A percentile compares a stretch with the other conserved stretches of the same genome.
Conservation (phyloP, 768 basidiomycete species). For the Leccinum arenicola region DNA sequence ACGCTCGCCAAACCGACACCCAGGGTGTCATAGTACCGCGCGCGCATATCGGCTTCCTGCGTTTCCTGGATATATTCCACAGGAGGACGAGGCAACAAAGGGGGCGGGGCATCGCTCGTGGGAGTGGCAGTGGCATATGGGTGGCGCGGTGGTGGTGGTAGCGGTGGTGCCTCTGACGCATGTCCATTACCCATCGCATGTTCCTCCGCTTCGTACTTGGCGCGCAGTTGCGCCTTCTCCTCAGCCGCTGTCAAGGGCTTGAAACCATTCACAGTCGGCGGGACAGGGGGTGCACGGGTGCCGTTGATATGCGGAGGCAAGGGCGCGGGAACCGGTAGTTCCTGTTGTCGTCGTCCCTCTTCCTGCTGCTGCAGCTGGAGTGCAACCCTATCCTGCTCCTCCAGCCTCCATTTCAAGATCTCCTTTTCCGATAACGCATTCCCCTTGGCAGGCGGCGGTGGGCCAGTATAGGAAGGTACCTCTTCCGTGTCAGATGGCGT, state of each 20-base stretch:
- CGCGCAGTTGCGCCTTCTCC: conserved; percentile 70
- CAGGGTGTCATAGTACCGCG: conserved; percentile 36
- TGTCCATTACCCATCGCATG: conserved; percentile 27
- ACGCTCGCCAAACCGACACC: conserved; percentile 28
- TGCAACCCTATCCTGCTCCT: conserved; percentile 49
- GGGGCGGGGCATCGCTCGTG: conserved; percentile 37
- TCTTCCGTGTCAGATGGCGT: conserved; percentile 16
- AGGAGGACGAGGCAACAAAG: conserved; percentile 74
- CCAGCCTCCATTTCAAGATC: conserved; percentile 50
- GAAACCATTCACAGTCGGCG: conserved; percentile 23
- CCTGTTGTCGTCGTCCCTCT: conserved; percentile 9
- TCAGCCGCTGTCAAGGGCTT: conserved; percentile 64
- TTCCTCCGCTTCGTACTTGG: conserved; percentile 62
- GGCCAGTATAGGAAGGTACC: conserved; percentile 25
- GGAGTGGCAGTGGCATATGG: conserved; percentile 9
- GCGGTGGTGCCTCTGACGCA: conserved; percentile 30
- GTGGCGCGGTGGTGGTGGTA: conserved; percentile 8
- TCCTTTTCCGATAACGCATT: conserved; percentile 53
- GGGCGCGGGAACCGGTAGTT: conserved; percentile 12
- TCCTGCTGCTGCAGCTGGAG: conserved; percentile 21
- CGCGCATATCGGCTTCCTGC: conserved; percentile 65
- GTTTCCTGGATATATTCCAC: conserved; percentile 81
- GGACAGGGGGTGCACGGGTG: conserved; percentile 30
- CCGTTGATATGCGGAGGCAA: conserved; percentile 29
- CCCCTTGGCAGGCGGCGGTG: conserved; percentile 17